Percentiles rank a stretch among this genome's conserved stretches.
Conservation (phyloP, 2,329 filamentous ascomycete genomes). For the Atkinsonella texensis region DNA sequence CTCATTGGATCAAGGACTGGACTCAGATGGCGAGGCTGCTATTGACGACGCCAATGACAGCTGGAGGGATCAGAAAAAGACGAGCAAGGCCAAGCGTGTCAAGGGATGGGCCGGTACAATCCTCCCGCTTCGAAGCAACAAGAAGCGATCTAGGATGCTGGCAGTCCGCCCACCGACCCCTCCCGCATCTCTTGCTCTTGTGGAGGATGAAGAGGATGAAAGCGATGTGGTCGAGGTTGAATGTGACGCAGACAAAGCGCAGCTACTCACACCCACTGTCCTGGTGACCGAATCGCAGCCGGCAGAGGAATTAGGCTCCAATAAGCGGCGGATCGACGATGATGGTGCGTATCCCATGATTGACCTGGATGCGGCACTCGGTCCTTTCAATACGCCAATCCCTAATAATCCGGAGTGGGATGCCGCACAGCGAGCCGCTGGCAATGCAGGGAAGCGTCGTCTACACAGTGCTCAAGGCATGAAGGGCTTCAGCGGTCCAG, state of each 20-base stretch:
- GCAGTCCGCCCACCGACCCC: slow-evolving; percentile 34
- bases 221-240: slow-evolving; percentile 13
- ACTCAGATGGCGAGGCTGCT: slow-evolving; percentile 15
- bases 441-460: slow-evolving; percentile 45
- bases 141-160: slow-evolving; percentile 28
- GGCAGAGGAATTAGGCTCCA: slow-evolving; percentile 9
- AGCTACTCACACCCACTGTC: slow-evolving; percentile 25
- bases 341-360: slow-evolving; percentile 72
- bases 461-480: slow-evolving; percentile 68
- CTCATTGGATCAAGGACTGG: slow-evolving; percentile 25
- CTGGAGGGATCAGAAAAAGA: slow-evolving; percentile 22
- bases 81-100: slow-evolving; percentile 52
- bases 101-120: slow-evolving; percentile 61
- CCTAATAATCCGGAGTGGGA: slow-evolving; percentile 53
- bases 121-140: slow-evolving; percentile 43
- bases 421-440: slow-evolving; percentile 47
- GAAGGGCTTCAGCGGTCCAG: slow-evolving; percentile 55
- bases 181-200: slow-evolving; percentile 21
- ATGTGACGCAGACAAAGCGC: slow-evolving; percentile 8
- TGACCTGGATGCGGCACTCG: slow-evolving; percentile 85
- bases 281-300: slow-evolving; percentile 29
- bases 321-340: slow-evolving; percentile 31
- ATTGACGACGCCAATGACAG: slow-evolving; percentile 9
- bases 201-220: slow-evolving; percentile 19
- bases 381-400: slow-evolving; percentile 77